phyloP scores from a whole-genome alignment of 1,284 basidiomycete genomes.

The Ceratobasidium sp. region DNA sequence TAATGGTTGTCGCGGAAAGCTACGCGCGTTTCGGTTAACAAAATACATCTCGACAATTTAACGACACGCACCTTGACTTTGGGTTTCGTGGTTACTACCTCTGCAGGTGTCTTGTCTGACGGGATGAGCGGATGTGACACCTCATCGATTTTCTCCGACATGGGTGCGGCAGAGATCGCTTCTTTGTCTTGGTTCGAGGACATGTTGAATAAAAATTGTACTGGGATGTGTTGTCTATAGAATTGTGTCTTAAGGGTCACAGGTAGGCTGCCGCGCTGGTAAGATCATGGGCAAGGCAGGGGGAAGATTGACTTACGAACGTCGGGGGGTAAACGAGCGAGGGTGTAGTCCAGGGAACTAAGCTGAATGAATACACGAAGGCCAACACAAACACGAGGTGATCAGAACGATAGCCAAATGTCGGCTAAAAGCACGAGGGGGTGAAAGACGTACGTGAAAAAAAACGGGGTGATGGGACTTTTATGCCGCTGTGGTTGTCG shows the following conservation, averaged over 20 bases:
- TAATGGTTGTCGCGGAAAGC: slow-evolving; percentile 71
- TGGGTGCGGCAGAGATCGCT: slow-evolving; percentile 4
- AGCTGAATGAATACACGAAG: slow-evolving; percentile 6
- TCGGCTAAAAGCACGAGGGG: not conserved
- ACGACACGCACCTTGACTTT: slow-evolving; percentile 23
- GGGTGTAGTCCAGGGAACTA: slow-evolving; percentile 1
- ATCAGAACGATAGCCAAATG: slow-evolving; percentile 29
- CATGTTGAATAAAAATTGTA: slow-evolving; percentile 21
- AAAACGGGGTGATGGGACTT: slow-evolving; percentile 11
- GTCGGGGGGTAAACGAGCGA: slow-evolving; percentile 38
- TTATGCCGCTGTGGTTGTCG: slow-evolving; percentile 8
- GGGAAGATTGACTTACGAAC: slow-evolving; percentile 23
- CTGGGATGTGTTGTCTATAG: slow-evolving; percentile 1
- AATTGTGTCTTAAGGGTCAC: slow-evolving; percentile 9
- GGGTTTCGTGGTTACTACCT: slow-evolving; percentile 34
- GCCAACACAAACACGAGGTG: slow-evolving; percentile 19
- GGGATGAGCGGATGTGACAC: slow-evolving; percentile 37
- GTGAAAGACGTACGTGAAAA: slow-evolving; percentile 1
- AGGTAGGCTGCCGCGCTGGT: slow-evolving; percentile 20
- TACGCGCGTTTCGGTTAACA: not conserved
- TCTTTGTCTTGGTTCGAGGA: slow-evolving; percentile 35
- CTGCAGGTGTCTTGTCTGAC: slow-evolving; percentile 11
- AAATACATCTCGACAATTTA: not conserved
- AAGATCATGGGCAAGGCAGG: not conserved
- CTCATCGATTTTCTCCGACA: slow-evolving; percentile 33